Evolutionary conservation across 2,329 filamentous ascomycete species (phyloP).

Genomic region (Penicillium sp.): DNA sequence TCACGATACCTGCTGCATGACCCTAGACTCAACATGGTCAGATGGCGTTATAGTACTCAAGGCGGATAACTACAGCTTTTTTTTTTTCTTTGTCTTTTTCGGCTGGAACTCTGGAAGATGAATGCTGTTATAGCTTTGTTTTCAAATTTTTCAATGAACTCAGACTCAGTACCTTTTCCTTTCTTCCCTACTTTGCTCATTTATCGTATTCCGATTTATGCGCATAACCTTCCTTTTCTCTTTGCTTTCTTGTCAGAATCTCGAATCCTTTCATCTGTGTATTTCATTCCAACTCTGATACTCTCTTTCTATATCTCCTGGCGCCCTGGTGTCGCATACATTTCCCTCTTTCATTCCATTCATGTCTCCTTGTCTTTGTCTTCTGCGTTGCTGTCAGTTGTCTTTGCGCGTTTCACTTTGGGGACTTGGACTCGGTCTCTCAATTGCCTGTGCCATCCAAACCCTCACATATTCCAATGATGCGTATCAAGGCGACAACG

Average conservation of each 20-base stretch:
- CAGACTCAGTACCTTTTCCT: not conserved
- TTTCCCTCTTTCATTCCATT: conserved; percentile 17
- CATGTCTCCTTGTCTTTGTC: conserved; percentile 19
- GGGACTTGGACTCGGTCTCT: not conserved
- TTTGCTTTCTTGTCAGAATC: not conserved
- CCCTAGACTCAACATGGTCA: conserved; percentile 30
- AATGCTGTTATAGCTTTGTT: conserved; percentile 9
- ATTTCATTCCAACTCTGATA: conserved; percentile 2
- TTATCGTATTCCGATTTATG: not conserved
- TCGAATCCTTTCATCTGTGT: conserved; percentile 3
- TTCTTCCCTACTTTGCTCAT: not conserved
- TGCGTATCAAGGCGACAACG: not conserved
- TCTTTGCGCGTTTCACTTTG: conserved; percentile 2
- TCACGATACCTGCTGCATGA: conserved; percentile 40
- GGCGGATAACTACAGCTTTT: conserved; percentile 20
- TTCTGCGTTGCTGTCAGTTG: conserved; percentile 8
- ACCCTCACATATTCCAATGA: not conserved
- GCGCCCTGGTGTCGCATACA: conserved; percentile 3
- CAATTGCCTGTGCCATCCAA: not conserved
- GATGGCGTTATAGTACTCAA: conserved; percentile 33
- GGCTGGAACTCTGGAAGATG: conserved; percentile 4
- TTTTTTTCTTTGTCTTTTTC: conserved; percentile 7
- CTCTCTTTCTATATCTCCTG: conserved; percentile 2
- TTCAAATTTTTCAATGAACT: conserved; percentile 8
- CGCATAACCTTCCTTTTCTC: not conserved